Evolutionary conservation across 169 alveolate species (phyloP).

Genomic region (Plasmodium relictum): DNA sequence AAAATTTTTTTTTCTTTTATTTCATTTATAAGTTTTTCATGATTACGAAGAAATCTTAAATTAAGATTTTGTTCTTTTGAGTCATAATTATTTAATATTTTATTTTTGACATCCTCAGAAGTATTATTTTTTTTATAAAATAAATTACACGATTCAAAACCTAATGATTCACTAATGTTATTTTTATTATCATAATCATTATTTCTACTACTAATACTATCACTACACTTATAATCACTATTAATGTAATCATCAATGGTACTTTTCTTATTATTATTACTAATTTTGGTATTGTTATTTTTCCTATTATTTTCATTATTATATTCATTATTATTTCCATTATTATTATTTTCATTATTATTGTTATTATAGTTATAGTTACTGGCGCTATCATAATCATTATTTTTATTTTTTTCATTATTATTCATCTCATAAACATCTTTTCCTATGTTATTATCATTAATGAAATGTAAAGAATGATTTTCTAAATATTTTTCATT

Average conservation of each 20-base stretch:
- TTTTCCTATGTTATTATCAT: no score
- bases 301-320: not conserved
- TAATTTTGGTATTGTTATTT: not conserved
- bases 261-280: not conserved
- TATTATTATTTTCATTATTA: not conserved
- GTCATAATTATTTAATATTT: not conserved
- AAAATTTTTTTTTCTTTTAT: conserved; percentile 31
- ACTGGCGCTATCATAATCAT: no score
- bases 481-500: no score
- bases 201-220: not conserved
- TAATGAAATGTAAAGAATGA: no score
- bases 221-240: not conserved
- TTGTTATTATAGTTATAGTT: no score
- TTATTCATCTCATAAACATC: no score
- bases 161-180: conserved; percentile 3
- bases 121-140: conserved; percentile 10
- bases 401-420: no score
- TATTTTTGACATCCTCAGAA: conserved; percentile 15
- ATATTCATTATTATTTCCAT: not conserved
- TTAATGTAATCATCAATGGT: not conserved
- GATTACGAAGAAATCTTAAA: conserved; percentile 9
- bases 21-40: conserved; percentile 35
- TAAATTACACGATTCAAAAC: conserved; percentile 32
- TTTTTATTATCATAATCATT: not conserved
- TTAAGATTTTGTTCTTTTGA: conserved; percentile 3